Evolutionary conservation across 1,284 basidiomycete genomes (phyloP), one percentile per base, ranked within the genome.

Genomic region (Malassezia sympodialis): DNA sequence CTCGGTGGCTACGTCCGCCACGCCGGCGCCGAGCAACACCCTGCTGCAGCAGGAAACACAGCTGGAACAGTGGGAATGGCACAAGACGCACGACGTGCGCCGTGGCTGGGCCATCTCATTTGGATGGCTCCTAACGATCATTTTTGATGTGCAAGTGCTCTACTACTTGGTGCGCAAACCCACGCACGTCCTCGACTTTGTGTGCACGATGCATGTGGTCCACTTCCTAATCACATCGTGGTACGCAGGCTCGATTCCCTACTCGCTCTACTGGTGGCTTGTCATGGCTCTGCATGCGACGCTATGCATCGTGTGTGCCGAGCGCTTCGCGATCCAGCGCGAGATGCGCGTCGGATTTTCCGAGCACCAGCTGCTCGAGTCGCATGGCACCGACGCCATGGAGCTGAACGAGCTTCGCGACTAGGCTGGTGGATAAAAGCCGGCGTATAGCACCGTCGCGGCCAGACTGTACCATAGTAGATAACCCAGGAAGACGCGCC

Each of bases 151-250:
- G 56, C 84, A 84, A 64, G 88, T 86, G 62, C 79, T 98, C 3
- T 96, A 89, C 76, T 80, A 82, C 62, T 79, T 98, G 62, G 81
- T 98, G 73, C 83, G 90, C 37, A 81, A 88, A 32, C 93, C 94
- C 40, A 88, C 90, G 5, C 82, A 94, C 67, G 86, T 98, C 68
- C 84, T 98, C 63, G 93, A 98, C 77, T 96, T 96, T 76, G 80
- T 86, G 8, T 75, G 93, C 53, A 96, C 94, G 0, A 82, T 96
- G 49, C 78, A 87, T 51, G 85, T 94, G 78, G 84, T 86, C 69
- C 90, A 98, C 76, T 78, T 94, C 47, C 83, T 96, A 50, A 78
- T 96, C 51, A 91, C 90, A 42, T 89, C 87, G 15, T 93, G 90
- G 76, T 94, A 91, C 76, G 83, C 90, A 2, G 82, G 84, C 43